A percentile compares a stretch with the other conserved stretches of the same genome.
Conservation (phyloP, 805 yeast genomes). For the Starmerella sp. region DNA sequence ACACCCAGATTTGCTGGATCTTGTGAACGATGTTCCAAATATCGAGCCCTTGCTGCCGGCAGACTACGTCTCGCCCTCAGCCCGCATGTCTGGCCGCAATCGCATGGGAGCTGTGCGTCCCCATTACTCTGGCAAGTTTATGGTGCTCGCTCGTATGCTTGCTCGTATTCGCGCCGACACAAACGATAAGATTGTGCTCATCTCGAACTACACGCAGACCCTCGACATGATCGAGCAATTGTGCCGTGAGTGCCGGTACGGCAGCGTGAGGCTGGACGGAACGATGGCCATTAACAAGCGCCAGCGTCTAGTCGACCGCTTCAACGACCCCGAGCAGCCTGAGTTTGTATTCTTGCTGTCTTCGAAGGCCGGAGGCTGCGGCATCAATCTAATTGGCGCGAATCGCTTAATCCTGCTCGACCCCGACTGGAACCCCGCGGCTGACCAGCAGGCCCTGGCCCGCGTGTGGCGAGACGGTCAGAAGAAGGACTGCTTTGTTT, state of each 20-base stretch:
- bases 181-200: constrained; percentile 86
- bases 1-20: constrained; percentile 75
- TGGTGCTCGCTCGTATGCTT: constrained; percentile 74
- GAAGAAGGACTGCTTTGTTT: constrained; percentile 89
- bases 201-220: constrained; percentile 91
- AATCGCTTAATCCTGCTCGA: constrained; percentile 79
- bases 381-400: constrained; percentile 93
- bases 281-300: constrained; percentile 85
- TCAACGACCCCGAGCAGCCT: constrained; percentile 78
- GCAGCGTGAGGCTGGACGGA: constrained; percentile 77
- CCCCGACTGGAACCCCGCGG: constrained; percentile 97
- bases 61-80: constrained; percentile 45
- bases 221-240: constrained; percentile 77
- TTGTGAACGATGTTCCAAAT: constrained; percentile 72
- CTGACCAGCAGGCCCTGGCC: constrained; percentile 95
- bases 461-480: constrained; percentile 99
- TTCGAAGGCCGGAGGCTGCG: constrained; percentile 98
- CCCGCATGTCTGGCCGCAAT: constrained; percentile 33
- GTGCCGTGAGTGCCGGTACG: constrained; percentile 68
- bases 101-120: constrained; percentile 64
- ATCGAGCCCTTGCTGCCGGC: constrained; percentile 51
- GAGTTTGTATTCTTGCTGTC: constrained; percentile 84
- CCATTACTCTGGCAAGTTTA: constrained; percentile 76
- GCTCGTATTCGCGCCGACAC: constrained; percentile 67
- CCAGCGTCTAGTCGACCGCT: constrained; percentile 80